Evolutionary conservation across 139 green algal species (phyloP).

Genomic region (Protoeuglena noctilucae): DNA sequence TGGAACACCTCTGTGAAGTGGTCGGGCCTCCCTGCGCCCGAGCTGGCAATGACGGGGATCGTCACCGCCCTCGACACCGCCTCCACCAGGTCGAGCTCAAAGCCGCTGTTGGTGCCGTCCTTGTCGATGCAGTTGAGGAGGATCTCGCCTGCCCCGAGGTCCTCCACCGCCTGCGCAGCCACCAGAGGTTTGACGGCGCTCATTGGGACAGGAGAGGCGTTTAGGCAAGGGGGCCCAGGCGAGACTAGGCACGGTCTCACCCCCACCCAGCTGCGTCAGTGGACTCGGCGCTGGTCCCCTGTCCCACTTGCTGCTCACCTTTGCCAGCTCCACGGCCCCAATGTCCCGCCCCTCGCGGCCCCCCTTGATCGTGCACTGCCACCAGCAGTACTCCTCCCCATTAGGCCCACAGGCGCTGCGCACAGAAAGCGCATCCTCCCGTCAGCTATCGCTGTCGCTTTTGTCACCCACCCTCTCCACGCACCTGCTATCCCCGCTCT

Average conservation of each 20-base stretch:
- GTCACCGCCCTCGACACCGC: slow-evolving; percentile 73
- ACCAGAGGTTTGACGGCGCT: no score
- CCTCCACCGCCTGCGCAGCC: slow-evolving; percentile 36
- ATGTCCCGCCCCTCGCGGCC: slow-evolving; percentile 18
- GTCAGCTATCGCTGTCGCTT: no score
- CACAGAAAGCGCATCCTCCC: no score
- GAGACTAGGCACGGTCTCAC: no score
- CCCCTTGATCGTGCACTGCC: slow-evolving; percentile 89
- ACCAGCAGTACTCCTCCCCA: slow-evolving; percentile 95
- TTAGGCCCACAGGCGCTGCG: slow-evolving; percentile 72
- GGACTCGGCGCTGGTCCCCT: no score
- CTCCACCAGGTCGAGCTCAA: slow-evolving; percentile 82
- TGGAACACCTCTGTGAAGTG: slow-evolving; percentile 78
- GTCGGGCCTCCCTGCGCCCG: slow-evolving; percentile 67
- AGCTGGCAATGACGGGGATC: slow-evolving; percentile 94
- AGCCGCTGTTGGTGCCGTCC: slow-evolving; percentile 68
- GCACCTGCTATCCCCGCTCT: no score
- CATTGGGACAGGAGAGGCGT: no score
- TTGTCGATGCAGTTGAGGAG: slow-evolving; percentile 98
- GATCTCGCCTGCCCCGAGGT: slow-evolving; percentile 91
- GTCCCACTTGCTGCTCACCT: slow-evolving; percentile 19
- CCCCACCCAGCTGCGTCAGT: no score
- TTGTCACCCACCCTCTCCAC: no score
- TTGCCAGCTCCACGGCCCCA: slow-evolving; percentile 67
- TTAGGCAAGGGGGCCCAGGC: no score